Evolutionary conservation across 2,329 filamentous ascomycete genomes (phyloP).

Genomic region (Cladophialophora immunda): DNA sequence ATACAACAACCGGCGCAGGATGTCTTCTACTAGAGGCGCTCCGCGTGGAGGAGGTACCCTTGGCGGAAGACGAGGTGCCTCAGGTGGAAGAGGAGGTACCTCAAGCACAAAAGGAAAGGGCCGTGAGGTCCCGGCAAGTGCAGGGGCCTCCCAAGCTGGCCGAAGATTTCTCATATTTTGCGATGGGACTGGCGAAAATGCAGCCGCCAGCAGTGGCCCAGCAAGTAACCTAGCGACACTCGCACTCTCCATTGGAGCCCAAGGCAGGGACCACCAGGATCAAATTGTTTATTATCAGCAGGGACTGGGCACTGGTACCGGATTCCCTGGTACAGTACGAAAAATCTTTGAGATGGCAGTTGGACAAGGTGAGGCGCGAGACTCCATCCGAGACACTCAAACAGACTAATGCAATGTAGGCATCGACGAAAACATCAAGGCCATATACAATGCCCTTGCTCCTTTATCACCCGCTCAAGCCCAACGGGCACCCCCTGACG

Average conservation of each 20-base stretch:
- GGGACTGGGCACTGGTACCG: not conserved
- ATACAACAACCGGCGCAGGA: no score
- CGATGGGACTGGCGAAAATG: not conserved
- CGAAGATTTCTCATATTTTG: not conserved
- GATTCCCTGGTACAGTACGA: not conserved
- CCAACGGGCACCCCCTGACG: not conserved
- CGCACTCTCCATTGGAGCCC: not conserved
- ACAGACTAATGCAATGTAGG: not conserved
- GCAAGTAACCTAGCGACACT: not conserved
- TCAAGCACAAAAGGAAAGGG: no score
- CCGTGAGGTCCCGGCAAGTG: no score
- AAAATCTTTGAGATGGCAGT: not conserved
- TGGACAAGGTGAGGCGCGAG: not conserved
- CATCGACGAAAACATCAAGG: not conserved
- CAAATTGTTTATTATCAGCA: conserved; percentile 2
- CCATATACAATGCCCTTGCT: not conserved
- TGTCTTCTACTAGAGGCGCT: no score
- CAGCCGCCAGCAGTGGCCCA: not conserved
- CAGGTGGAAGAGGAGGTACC: no score
- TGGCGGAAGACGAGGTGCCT: no score
- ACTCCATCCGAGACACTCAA: not conserved
- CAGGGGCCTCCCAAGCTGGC: not conserved
- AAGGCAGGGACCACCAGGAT: not conserved
- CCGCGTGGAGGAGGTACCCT: no score
- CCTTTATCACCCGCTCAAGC: not conserved